Conservation (phyloP, 805 yeast species). For the Priceomyces carsonii region DNA sequence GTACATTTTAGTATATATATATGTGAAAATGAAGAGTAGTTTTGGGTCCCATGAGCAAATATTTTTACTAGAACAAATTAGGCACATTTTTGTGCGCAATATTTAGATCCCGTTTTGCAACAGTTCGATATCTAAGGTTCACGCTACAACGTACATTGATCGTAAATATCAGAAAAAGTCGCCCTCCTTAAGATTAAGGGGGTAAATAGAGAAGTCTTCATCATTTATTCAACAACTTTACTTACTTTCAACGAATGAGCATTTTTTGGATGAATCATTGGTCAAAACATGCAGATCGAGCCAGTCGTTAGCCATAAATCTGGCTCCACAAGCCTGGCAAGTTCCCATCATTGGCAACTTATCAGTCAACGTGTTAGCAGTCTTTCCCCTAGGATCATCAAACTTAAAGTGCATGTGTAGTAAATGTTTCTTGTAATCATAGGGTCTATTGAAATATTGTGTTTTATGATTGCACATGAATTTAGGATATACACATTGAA, state of each 20-base stretch:
- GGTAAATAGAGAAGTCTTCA: no score
- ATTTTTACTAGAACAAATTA: no score
- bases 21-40: no score
- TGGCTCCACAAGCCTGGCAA: constrained; percentile 49
- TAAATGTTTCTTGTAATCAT: constrained; percentile 46
- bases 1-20: no score
- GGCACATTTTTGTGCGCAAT: no score
- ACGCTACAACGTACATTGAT: no score
- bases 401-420: constrained; percentile 43
- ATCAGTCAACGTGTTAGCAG: constrained; percentile 41
- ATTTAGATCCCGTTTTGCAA: no score
- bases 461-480: constrained; percentile 42
- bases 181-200: constrained; percentile 13
- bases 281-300: constrained; percentile 52
- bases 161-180: no score
- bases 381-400: constrained; percentile 41
- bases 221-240: no score
- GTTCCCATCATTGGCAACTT: constrained; percentile 38
- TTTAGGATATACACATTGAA: constrained; percentile 43
- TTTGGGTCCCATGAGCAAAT: no score
- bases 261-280: constrained; percentile 18
- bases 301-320: constrained; percentile 56
- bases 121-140: no score
- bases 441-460: constrained; percentile 44
- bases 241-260: constrained; percentile 20